A percentile compares a stretch with the other conserved stretches of the same genome.
phyloP scores from a whole-genome alignment of 345 rosid species.

The Trapa bicornis region DNA sequence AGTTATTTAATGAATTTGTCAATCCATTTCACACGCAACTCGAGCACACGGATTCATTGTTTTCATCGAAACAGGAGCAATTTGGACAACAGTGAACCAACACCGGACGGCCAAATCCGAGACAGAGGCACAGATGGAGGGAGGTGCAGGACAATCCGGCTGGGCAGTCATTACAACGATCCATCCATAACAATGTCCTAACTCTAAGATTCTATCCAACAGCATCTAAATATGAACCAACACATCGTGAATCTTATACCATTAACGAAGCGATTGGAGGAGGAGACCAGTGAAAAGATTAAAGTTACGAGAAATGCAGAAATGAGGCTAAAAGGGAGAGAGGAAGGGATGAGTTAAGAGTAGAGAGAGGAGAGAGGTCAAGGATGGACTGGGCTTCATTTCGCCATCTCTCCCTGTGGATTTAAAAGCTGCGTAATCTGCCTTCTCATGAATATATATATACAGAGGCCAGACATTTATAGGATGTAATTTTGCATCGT shows the following conservation, averaged over 20 bases:
- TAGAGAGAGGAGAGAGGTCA: too few relatives aligned
- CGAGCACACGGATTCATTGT: constrained; percentile 1
- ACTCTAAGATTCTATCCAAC: too few relatives aligned
- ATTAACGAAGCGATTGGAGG: not conserved
- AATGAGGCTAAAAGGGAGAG: constrained; percentile 10
- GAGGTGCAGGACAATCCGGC: constrained; percentile 14
- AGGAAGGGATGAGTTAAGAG: not conserved
- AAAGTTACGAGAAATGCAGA: constrained; percentile 5
- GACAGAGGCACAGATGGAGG: constrained; percentile 20
- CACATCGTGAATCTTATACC: not conserved
- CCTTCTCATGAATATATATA: too few relatives aligned
- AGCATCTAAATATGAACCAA: not conserved
- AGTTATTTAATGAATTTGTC: not conserved
- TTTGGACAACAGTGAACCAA: not conserved
- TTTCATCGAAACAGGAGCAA: not conserved
- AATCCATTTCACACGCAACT: constrained; percentile 5
- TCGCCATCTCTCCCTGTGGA: too few relatives aligned
- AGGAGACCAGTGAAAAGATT: constrained; percentile 4
- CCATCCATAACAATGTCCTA: constrained; percentile 14
- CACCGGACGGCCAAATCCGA: constrained; percentile 1
- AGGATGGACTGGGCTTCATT: too few relatives aligned
- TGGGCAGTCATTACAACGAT: constrained; percentile 27
- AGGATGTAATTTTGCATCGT: too few relatives aligned
- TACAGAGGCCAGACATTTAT: too few relatives aligned
- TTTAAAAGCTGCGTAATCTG: too few relatives aligned